Conservation (phyloP, 306 rosid genomes). For the Trifolium fragiferum region DNA sequence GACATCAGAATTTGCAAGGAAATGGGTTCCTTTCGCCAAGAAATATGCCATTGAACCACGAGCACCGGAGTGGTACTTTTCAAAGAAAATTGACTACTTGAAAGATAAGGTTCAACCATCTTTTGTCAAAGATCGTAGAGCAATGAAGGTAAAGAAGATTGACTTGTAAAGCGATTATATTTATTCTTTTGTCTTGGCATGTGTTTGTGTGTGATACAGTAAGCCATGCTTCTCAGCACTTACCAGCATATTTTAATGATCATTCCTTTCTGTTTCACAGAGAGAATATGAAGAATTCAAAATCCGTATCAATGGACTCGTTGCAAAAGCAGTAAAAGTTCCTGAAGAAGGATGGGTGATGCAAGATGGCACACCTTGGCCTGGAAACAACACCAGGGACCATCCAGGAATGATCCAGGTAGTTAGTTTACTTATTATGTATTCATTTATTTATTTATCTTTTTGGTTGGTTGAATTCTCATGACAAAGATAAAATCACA, state of each 20-base stretch:
- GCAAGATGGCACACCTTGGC: constrained; percentile 99
- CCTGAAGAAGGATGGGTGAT: constrained; percentile 99
- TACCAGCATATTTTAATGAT: constrained; percentile 29
- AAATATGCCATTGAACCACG: constrained; percentile 87
- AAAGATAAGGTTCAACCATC: constrained; percentile 95
- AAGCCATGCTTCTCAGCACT: constrained; percentile 16
- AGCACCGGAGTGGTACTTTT: constrained; percentile 98
- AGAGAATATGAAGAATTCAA: constrained; percentile 98
- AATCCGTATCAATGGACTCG: constrained; percentile 84
- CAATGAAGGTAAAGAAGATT: constrained; percentile 76
- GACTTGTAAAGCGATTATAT: constrained; percentile 8
- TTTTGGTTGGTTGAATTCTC: constrained; percentile 40
- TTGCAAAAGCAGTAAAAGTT: constrained; percentile 80
- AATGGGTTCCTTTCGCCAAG: constrained; percentile 96
- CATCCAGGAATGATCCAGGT: constrained; percentile 99
- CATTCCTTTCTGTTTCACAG: constrained; percentile 46
- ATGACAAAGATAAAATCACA: constrained; percentile 20
- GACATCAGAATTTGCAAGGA: constrained; percentile 90
- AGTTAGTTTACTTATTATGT: neutral
- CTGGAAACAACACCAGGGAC: constrained; percentile 96
- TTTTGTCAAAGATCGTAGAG: constrained; percentile 96
- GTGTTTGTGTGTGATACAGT: neutral
- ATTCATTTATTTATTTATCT: neutral
- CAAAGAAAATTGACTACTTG: constrained; percentile 93
- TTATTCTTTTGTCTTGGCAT: neutral